These are phyloP conservation scores for Beauveria pseudobassiana DNA, from an alignment of 2,329 filamentous ascomycete genomes.

Conservation along the genomic window DNA sequence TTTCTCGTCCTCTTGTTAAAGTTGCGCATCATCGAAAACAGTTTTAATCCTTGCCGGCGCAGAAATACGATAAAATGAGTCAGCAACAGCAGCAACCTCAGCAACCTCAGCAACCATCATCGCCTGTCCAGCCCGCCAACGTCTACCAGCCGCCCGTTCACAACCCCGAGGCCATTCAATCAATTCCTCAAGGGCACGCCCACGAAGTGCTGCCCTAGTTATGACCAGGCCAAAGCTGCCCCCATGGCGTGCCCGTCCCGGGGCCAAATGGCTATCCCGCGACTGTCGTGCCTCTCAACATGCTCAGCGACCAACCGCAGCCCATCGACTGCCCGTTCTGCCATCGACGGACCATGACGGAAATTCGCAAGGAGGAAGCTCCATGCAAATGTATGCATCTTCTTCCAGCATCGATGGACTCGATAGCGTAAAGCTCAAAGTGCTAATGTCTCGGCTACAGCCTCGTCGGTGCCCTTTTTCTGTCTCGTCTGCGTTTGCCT, in stretches of 20 bases:
- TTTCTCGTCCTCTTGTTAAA: neutral
- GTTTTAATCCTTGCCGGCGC: neutral
- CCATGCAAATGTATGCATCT: slow-evolving; percentile 21
- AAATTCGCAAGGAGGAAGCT: slow-evolving; percentile 16
- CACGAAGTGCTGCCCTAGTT: slow-evolving; percentile 9
- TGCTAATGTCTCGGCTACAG: slow-evolving; percentile 13
- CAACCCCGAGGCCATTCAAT: slow-evolving; percentile 2
- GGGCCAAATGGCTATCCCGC: neutral
- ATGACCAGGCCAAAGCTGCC: slow-evolving; percentile 6
- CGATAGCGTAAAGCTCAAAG: neutral
- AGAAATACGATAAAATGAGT: neutral
- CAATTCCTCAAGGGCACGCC: neutral
- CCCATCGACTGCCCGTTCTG: slow-evolving; percentile 27
- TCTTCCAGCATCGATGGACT: neutral
- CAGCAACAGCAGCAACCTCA: neutral
- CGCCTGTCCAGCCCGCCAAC: slow-evolving; percentile 3
- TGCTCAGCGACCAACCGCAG: slow-evolving; percentile 19
- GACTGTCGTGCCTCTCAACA: slow-evolving; percentile 18
- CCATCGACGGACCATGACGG: slow-evolving; percentile 18
- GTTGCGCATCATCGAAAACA: neutral
- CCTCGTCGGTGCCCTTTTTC: slow-evolving; percentile 21
- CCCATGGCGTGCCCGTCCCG: neutral
- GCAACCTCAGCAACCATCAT: neutral
- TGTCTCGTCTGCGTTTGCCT: slow-evolving; percentile 26
- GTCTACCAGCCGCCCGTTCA: slow-evolving; percentile 5